A percentile compares a stretch with the other conserved stretches of the same genome.
These are phyloP conservation scores for Pyrenochaeta sp. DNA, from an alignment of 2,329 filamentous ascomycete species.

Conservation along the genomic window DNA sequence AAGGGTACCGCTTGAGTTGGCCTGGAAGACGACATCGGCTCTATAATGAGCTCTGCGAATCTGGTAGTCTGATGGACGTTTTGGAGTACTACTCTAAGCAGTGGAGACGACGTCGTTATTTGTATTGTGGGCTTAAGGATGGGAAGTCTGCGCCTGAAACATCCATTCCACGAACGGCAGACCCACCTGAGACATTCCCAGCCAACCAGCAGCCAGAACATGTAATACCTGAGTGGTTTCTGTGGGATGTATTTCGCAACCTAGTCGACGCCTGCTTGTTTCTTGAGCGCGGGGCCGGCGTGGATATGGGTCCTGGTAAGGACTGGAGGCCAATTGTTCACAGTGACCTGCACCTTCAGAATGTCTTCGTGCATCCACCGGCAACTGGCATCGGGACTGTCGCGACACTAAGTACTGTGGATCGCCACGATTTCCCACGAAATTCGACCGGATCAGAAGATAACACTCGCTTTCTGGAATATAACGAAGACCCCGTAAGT, in stretches of 20 bases:
- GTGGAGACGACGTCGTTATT: conserved; percentile 1
- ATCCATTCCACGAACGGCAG: neutral
- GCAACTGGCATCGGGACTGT: neutral
- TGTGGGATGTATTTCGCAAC: conserved; percentile 13
- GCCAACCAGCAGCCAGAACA: neutral
- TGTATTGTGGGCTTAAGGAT: neutral
- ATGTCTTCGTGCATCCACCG: conserved; percentile 10
- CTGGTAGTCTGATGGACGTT: neutral
- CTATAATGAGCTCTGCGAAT: conserved; percentile 11
- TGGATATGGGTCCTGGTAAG: neutral
- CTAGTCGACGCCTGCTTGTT: conserved; percentile 3
- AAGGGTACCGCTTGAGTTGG: conserved; percentile 9
- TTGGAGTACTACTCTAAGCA: neutral
- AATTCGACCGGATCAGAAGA: neutral
- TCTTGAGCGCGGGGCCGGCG: neutral
- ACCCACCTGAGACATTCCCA: neutral
- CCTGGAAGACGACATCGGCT: conserved; percentile 5
- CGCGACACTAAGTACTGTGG: neutral
- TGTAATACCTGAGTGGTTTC: conserved; percentile 8
- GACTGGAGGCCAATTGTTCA: conserved; percentile 12
- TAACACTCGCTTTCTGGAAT: too few species aligned
- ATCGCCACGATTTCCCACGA: neutral
- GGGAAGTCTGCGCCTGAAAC: neutral
- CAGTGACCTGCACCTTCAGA: conserved; percentile 2
- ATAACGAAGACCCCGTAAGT: too few species aligned